Evolutionary conservation across 1,139 yeast species (phyloP).

Genomic region (Hyphopichia khmerensis): DNA sequence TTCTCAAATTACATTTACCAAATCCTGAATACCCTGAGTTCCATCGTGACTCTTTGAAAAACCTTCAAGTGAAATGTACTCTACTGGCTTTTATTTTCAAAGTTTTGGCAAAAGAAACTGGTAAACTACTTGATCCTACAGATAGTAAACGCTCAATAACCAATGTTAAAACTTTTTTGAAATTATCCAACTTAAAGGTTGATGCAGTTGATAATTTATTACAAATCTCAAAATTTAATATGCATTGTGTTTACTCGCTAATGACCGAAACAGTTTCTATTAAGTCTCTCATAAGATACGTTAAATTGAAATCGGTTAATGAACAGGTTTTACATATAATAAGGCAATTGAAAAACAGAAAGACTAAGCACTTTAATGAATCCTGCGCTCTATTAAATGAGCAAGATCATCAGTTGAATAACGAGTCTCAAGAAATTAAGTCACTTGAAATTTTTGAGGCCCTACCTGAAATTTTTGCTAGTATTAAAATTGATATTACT

Average conservation of each 20-base stretch:
- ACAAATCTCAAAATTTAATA: conserved; percentile 27
- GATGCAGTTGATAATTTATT: conserved; percentile 34
- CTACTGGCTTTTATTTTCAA: conserved; percentile 27
- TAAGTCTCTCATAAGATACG: conserved; percentile 24
- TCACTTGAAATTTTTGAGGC: conserved; percentile 28
- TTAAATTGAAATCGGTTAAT: conserved; percentile 37
- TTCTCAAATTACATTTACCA: conserved; percentile 32
- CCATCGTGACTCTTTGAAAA: conserved; percentile 28
- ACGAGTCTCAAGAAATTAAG: neutral
- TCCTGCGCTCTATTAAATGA: conserved; percentile 15
- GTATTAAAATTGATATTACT: conserved; percentile 25
- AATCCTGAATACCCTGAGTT: conserved; percentile 23
- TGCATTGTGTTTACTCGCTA: conserved; percentile 27
- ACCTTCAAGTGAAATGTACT: conserved; percentile 23
- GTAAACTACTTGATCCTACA: neutral
- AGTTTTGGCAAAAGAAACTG: conserved; percentile 21
- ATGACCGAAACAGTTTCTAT: conserved; percentile 19
- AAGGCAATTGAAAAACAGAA: conserved; percentile 32
- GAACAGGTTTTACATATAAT: conserved; percentile 39
- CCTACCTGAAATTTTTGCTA: conserved; percentile 28
- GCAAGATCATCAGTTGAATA: neutral
- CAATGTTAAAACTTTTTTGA: conserved; percentile 21
- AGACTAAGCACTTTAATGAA: conserved; percentile 23
- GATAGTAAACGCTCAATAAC: no score
- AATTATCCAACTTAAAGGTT: conserved; percentile 30